A percentile compares a stretch with the other conserved stretches of the same genome.
Conservation (phyloP, 306 rosid genomes). For the Lotus japonicus region DNA sequence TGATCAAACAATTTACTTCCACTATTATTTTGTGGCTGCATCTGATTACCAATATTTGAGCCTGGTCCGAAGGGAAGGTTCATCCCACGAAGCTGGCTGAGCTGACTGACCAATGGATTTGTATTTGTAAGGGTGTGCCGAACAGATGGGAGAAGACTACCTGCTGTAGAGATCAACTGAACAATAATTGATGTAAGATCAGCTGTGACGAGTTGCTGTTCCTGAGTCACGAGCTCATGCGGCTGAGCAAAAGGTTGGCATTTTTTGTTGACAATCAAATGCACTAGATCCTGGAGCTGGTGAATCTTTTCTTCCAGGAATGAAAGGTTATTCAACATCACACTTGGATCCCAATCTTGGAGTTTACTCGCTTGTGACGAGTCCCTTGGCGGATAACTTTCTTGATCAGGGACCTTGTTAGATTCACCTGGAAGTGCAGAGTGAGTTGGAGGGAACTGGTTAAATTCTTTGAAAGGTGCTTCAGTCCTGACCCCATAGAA, state of each 20-base stretch:
- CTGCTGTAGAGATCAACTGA: conserved; percentile 91
- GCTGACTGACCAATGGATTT: conserved; percentile 41
- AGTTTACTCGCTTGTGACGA: conserved; percentile 30
- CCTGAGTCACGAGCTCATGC: conserved; percentile 64
- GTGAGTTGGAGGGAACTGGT: conserved; percentile 36
- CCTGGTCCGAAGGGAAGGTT: conserved; percentile 38
- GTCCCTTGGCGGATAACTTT: conserved; percentile 33
- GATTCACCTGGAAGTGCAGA: conserved; percentile 26
- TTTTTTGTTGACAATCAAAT: conserved; percentile 58
- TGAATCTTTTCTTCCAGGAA: conserved; percentile 85
- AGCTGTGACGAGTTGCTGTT: conserved; percentile 83
- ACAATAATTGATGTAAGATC: conserved; percentile 87
- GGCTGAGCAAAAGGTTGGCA: conserved; percentile 59
- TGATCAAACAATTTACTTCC: conserved; percentile 46
- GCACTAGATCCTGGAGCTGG: conserved; percentile 90
- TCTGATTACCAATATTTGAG: conserved; percentile 22
- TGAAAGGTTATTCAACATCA: conserved; percentile 67
- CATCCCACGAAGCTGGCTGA: conserved; percentile 41
- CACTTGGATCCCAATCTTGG: conserved; percentile 78
- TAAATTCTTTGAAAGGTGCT: conserved; percentile 45
- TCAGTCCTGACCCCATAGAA: conserved; percentile 48
- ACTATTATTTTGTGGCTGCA: conserved; percentile 32
- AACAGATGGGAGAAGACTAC: conserved; percentile 82
- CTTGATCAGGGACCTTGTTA: conserved; percentile 39
- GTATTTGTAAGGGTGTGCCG: conserved; percentile 45